Evolutionary conservation across 2,329 filamentous ascomycete genomes (phyloP).

Genomic region (Microdochium trichocladiopsis): DNA sequence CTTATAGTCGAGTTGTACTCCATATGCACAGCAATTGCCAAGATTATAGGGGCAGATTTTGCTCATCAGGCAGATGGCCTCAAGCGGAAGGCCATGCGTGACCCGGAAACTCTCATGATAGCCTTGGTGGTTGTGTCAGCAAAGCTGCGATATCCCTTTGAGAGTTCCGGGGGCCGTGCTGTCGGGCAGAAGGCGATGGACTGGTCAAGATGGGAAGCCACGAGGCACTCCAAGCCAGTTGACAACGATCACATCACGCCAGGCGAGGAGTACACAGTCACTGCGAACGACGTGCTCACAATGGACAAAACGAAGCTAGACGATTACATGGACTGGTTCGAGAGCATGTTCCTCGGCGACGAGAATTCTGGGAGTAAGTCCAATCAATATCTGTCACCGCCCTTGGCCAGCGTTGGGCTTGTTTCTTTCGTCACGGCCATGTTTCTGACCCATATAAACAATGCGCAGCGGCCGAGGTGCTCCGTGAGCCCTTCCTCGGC

Average conservation of each 20-base stretch:
- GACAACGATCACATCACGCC: conserved; percentile 11
- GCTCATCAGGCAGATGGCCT: conserved; percentile 43
- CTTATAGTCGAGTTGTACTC: conserved; percentile 55
- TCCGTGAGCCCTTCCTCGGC: conserved; percentile 1
- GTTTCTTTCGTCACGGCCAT: too few species aligned
- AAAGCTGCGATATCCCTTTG: conserved; percentile 75
- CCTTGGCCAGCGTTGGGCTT: not conserved
- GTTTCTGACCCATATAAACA: conserved; percentile 3
- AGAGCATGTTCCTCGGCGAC: conserved; percentile 53
- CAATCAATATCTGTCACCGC: not conserved
- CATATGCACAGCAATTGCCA: conserved; percentile 49
- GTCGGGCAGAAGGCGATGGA: conserved; percentile 73
- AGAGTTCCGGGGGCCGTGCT: conserved; percentile 53
- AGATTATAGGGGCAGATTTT: conserved; percentile 44
- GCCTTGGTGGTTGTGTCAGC: conserved; percentile 66
- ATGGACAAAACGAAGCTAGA: conserved; percentile 59
- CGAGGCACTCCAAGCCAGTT: conserved; percentile 2
- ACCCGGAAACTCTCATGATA: conserved; percentile 71
- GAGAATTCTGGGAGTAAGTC: conserved; percentile 27
- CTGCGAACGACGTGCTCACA: conserved; percentile 19
- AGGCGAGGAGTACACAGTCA: conserved; percentile 21
- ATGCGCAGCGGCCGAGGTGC: conserved; percentile 1
- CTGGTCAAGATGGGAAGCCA: conserved; percentile 32
- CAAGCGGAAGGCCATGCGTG: conserved; percentile 42
- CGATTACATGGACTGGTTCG: conserved; percentile 75